Evolutionary conservation across 371 early-diverging fungal species (phyloP), one percentile per base, ranked within the genome.

Genomic region (Lichtheimia hyalospora): DNA sequence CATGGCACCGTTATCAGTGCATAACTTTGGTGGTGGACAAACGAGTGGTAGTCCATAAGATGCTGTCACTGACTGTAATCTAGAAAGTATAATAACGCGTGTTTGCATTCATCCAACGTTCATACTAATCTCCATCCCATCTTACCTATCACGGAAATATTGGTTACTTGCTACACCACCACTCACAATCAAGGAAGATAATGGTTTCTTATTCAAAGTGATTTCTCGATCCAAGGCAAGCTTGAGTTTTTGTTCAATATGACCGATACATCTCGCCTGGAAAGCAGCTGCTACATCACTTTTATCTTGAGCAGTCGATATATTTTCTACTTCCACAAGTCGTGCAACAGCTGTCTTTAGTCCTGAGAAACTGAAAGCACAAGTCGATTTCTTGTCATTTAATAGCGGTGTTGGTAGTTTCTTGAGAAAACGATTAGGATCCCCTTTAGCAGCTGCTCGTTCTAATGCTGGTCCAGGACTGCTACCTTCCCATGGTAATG

Each of bases 1-100:
- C 94, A 93, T 93, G 21, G 88, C 92, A n/a, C 90, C 93, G 64
- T 93, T 93, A 70, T 93, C 94, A 0, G 94, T 89, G 68, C 94
- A 93, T 41, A 91, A 68, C 20, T 83, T 73, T 3, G 90, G 88
- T 15, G 91, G 90, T 27, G 94, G 94, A 46, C 88, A 89, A 40
- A 86, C 79, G 15, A 90, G 73, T 46, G 75, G 83, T 10, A 91
- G 50, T 21, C 71, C 62, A 50, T 82, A 73, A 20, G 59, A 28
- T 14, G 62, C 58, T 23, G 84, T 85, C 20, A 84, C 60, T 27
- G 56, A 54, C 54, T 71, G 71, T 27, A 86, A 61, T 48, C 77
- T 75, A 53, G 10, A 8, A 2, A n/a, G n/a, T n/a, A n/a, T n/a
- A n/a, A n/a, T n/a, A n/a, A n/a, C n/a, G n/a, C n/a, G n/a, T n/a